These are phyloP conservation scores for Plectranthus barbatus DNA, from an alignment of 257 asterid genomes.

Conservation along the genomic window DNA sequence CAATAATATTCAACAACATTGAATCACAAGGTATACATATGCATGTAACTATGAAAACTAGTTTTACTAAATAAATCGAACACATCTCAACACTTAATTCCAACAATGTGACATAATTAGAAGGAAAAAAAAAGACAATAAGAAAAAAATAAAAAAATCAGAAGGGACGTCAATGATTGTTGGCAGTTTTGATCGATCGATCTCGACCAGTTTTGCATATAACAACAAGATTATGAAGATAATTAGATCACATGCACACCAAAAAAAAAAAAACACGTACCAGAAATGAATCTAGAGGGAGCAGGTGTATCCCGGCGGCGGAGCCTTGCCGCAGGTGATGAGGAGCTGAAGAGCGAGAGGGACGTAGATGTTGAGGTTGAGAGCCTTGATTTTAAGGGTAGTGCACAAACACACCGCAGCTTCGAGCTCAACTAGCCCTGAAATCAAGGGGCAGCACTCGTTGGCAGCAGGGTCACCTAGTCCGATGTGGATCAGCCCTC, in stretches of 20 bases:
- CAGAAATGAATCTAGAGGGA: slow-evolving; percentile 27
- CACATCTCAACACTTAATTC: too few relatives aligned
- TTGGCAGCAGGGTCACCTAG: slow-evolving; percentile 67
- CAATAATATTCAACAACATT: too few relatives aligned
- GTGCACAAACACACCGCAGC: slow-evolving; percentile 86
- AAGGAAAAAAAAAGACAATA: too few relatives aligned
- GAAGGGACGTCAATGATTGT: too few relatives aligned
- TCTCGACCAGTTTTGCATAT: too few relatives aligned
- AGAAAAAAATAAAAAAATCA: too few relatives aligned
- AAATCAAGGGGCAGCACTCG: slow-evolving; percentile 68
- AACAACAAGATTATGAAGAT: too few relatives aligned
- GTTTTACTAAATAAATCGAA: too few relatives aligned
- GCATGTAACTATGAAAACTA: too few relatives aligned
- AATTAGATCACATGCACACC: neutral
- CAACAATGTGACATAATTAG: too few relatives aligned
- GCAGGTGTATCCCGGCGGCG: slow-evolving; percentile 95
- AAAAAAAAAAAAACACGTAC: neutral
- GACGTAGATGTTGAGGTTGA: slow-evolving; percentile 44
- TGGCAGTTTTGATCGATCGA: too few relatives aligned
- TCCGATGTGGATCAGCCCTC: slow-evolving; percentile 60
- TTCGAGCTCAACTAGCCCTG: slow-evolving; percentile 55
- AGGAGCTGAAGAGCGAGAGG: slow-evolving; percentile 76
- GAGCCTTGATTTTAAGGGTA: slow-evolving; percentile 54
- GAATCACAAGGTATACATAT: too few relatives aligned
- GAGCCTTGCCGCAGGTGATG: slow-evolving; percentile 64